Evolutionary conservation across 352 stramenopile genomes (phyloP).

Genomic region (Pythium grandisporangium): DNA sequence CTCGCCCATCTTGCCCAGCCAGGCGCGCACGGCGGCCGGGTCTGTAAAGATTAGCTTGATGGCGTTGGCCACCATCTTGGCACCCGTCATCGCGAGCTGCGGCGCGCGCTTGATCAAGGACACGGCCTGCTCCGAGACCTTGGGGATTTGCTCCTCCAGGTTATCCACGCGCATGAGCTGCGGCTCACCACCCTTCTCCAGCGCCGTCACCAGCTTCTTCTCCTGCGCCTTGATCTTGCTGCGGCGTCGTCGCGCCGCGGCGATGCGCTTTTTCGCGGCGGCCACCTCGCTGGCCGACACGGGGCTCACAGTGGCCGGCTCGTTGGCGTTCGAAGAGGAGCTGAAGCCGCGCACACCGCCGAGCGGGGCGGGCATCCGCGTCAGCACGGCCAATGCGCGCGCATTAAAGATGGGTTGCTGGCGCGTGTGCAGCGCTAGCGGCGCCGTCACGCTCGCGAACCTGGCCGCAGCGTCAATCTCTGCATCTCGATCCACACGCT

Average conservation of each 20-base stretch:
- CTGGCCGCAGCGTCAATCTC: conserved; percentile 5
- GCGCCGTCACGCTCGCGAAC: conserved; percentile 1
- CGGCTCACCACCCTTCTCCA: conserved; percentile 73
- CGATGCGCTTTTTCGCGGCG: conserved; percentile 73
- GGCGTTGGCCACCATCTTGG: conserved; percentile 45
- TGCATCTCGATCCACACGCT: conserved; percentile 8
- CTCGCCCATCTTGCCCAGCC: conserved; percentile 59
- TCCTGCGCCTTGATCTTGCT: conserved; percentile 80
- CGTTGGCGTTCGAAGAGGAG: conserved; percentile 19
- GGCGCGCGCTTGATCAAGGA: conserved; percentile 63
- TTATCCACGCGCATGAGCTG: conserved; percentile 73
- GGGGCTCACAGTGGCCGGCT: conserved; percentile 18
- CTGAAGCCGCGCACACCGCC: conserved; percentile 29
- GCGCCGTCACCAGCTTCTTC: conserved; percentile 63
- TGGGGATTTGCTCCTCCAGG: conserved; percentile 66
- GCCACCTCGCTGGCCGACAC: conserved; percentile 26
- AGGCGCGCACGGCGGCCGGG: conserved; percentile 49
- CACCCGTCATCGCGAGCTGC: conserved; percentile 39
- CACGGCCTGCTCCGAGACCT: conserved; percentile 57
- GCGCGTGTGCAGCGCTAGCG: conserved; percentile 6
- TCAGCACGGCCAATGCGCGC: conserved; percentile 15
- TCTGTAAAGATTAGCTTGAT: conserved; percentile 57
- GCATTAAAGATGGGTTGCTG: conserved; percentile 11
- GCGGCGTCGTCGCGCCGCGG: conserved; percentile 47
- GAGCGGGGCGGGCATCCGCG: too few species aligned